Evolutionary conservation across 805 yeast species (phyloP), one percentile per base, ranked within the genome.

Genomic region (Spathaspora hagerdaliae): DNA sequence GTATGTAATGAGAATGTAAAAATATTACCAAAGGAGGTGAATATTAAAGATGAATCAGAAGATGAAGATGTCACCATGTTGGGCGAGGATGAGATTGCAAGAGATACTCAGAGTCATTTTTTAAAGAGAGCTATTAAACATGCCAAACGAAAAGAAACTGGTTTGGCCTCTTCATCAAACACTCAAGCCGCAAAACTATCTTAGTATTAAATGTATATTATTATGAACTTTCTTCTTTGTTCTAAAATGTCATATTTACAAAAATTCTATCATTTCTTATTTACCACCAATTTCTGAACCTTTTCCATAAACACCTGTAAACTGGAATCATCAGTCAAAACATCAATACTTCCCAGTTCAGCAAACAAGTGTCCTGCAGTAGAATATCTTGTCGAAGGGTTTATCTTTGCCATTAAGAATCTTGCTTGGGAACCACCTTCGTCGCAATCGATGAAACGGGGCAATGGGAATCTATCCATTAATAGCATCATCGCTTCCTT

Each of bases 351-450:
- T 6, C 45, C 45, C 27, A 26, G 13, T 6, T 27, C 15, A 32
- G 26, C 29, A 32, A 32, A 32, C 32, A 29, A 29, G 12, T 29
- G 6, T 6, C 58, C 61, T 49, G 60, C 55, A 31, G 77, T 69
- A 7, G 64, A 56, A 58, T 82, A 81, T 39, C 75, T 74, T 2
- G 82, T 80, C 4, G 85, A 75, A 11, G 89, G 88, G 61, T 83
- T 83, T 54, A 83, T 67, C 61, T 82, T 82, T 2, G 87, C 83
- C 73, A 79, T 79, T 45, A 83, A 67, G 59, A 83, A 83, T 62
- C 89, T 73, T 0, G 88, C 87, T 57, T 83, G 89, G 0, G 87
- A 82, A 3, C 87, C 88, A 44, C 87, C 87, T 59, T 82, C 87
- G 54, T 83, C 87, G 26, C 87, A 81, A 57, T 83, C 87, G 43